Conservation (phyloP, 2,329 filamentous ascomycete genomes). For the Aspergillus fischeri region DNA sequence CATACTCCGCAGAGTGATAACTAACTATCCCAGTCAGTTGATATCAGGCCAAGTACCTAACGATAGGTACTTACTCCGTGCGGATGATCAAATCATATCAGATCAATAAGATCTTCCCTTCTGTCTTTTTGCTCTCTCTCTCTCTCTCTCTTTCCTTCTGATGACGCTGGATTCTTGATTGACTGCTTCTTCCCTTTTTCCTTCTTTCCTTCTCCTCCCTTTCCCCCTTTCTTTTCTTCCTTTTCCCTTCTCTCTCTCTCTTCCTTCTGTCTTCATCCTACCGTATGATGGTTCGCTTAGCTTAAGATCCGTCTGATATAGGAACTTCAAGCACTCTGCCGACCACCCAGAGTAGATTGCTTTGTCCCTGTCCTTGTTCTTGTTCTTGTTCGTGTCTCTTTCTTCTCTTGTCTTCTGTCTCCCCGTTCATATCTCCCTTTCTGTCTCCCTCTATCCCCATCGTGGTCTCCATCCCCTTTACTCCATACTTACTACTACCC, state of each 20-base stretch:
- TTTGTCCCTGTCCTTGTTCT: conserved; percentile 14
- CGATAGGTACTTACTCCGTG: background rate
- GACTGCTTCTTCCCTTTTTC: background rate
- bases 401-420: conserved; percentile 9
- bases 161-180: no score
- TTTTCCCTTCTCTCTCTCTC: conserved; percentile 14
- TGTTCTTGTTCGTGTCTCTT: conserved; percentile 11
- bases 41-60: background rate
- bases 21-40: no score
- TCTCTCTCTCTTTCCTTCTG: no score
- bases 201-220: background rate
- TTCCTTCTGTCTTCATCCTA: conserved; percentile 8
- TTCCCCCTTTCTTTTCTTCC: conserved; percentile 8
- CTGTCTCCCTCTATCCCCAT: conserved; percentile 4
- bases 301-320: background rate
- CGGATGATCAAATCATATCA: background rate
- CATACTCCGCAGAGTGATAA: background rate
- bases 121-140: background rate
- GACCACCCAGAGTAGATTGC: conserved; percentile 3
- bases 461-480: conserved; percentile 1
- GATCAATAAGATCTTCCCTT: background rate
- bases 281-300: conserved; percentile 17
- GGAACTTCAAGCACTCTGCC: background rate
- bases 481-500: conserved; percentile 9
- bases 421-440: conserved; percentile 10